Conservation (phyloP, 257 asterid genomes). For the Gynochthodes officinalis region DNA sequence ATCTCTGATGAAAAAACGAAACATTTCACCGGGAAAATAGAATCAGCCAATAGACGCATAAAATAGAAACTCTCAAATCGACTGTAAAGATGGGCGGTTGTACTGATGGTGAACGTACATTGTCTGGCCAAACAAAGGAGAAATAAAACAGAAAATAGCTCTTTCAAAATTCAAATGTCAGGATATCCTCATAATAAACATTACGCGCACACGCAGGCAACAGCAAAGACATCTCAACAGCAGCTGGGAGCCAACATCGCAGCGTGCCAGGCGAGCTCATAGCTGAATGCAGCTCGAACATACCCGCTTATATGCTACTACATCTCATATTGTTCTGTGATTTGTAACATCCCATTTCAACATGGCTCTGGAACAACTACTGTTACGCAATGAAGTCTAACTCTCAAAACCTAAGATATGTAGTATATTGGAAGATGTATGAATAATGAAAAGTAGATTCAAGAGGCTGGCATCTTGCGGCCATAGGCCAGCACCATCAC, state of each 20-base stretch:
- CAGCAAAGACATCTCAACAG: conserved; percentile 10
- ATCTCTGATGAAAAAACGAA: too few relatives aligned
- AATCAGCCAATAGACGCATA: too few relatives aligned
- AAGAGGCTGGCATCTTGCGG: conserved; percentile 45
- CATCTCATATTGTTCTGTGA: conserved; percentile 7
- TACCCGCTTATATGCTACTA: conserved; percentile 3
- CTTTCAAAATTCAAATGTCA: conserved; percentile 8
- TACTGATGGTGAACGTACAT: too few relatives aligned
- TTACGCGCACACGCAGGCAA: not conserved
- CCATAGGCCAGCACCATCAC: conserved; percentile 78
- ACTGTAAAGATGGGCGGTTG: too few relatives aligned
- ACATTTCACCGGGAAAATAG: too few relatives aligned
- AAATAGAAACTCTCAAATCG: too few relatives aligned
- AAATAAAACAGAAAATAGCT: not conserved
- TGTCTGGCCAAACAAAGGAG: not conserved
- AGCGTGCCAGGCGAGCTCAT: not conserved
- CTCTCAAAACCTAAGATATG: not conserved
- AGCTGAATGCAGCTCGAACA: not conserved
- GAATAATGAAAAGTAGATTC: conserved; percentile 16
- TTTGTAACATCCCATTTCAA: conserved; percentile 1
- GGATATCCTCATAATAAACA: not conserved
- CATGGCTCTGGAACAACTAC: conserved; percentile 10
- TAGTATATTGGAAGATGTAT: conserved; percentile 11
- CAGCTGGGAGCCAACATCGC: conserved; percentile 4
- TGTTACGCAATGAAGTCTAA: not conserved